These are phyloP conservation scores for Trypanosoma cruzi DNA, from an alignment of 208 protist genomes.

Conservation along the genomic window DNA sequence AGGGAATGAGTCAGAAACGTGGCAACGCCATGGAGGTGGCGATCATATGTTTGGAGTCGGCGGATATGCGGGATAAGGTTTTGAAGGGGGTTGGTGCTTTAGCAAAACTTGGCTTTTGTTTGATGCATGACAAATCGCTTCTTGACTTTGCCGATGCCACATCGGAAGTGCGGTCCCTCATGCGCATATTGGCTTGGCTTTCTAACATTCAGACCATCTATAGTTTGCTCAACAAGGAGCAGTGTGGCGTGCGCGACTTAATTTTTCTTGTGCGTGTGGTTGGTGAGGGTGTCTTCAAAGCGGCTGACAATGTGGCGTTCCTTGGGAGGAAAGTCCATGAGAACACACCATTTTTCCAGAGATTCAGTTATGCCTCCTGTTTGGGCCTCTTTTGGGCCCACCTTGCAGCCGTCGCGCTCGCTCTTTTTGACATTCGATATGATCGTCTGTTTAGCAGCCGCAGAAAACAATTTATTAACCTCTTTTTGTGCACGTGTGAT, in stretches of 20 bases:
- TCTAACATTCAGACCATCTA: conserved; percentile 66
- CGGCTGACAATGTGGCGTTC: conserved; percentile 82
- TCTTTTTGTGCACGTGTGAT: conserved; percentile 73
- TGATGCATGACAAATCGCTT: conserved; percentile 39
- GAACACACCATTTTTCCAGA: conserved; percentile 24
- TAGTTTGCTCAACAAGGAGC: conserved; percentile 49
- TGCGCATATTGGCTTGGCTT: conserved; percentile 73
- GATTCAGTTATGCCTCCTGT: conserved; percentile 44
- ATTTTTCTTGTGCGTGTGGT: conserved; percentile 66
- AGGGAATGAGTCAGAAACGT: not conserved
- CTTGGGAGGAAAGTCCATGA: conserved; percentile 47
- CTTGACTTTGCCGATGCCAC: conserved; percentile 51
- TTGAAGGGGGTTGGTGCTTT: conserved; percentile 73
- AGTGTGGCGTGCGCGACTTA: conserved; percentile 48
- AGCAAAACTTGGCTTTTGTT: conserved; percentile 60
- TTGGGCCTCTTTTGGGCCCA: conserved; percentile 72
- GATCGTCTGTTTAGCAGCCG: conserved; percentile 37
- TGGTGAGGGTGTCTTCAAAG: conserved; percentile 77
- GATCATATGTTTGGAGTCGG: conserved; percentile 50
- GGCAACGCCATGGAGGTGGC: conserved; percentile 30
- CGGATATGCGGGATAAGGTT: conserved; percentile 81
- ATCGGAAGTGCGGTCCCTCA: conserved; percentile 69
- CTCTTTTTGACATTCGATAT: conserved; percentile 59
- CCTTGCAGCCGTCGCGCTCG: conserved; percentile 53
- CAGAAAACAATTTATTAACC: conserved; percentile 38